Evolutionary conservation across 768 basidiomycete species (phyloP), one percentile per base, ranked within the genome.

Genomic region (Pleurotus tuber-regium): DNA sequence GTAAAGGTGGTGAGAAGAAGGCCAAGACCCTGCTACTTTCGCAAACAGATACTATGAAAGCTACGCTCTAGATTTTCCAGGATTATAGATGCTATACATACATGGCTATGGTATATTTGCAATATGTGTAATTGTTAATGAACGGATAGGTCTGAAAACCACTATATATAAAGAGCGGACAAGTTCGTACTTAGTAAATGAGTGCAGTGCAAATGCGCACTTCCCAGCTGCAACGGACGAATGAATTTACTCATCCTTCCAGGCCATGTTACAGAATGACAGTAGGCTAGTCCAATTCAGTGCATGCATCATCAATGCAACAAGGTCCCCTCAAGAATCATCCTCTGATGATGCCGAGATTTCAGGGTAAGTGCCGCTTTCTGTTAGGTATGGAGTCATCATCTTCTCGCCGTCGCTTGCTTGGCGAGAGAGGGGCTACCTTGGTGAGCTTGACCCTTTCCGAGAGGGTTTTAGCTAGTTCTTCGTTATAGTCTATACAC

Each of bases 1-100:
- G 80, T 9, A 87, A 83, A 62, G 76, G 67, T 4, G 61, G 57
- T 8, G 72, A 78, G 59, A 78, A 70, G 54, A 70, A 68, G 55
- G 54, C 71, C 3, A 62, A 65, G 54, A 64, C 59, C 6, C 58
- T 75, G 11, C 29, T 48, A 33, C 24, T 48, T 71, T 18, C 56
- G 63, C 25, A 50, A 23, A 14, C 26, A 28, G 48, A 43, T 24
- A 33, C 46, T 10, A 54, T 50, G 47, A 26, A n/a, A n/a, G n/a
- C n/a, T n/a, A n/a, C n/a, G n/a, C n/a, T n/a, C n/a, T n/a, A n/a
- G n/a, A n/a, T n/a, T n/a, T n/a, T n/a, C n/a, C n/a, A n/a, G n/a
- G n/a, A n/a, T n/a, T n/a, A n/a, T n/a, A n/a, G n/a, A n/a, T n/a
- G n/a, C n/a, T n/a, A n/a, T n/a, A n/a, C n/a, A n/a, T n/a, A n/a